Evolutionary conservation across 768 basidiomycete species (phyloP).

Genomic region (Infundibulicybe gibba): DNA sequence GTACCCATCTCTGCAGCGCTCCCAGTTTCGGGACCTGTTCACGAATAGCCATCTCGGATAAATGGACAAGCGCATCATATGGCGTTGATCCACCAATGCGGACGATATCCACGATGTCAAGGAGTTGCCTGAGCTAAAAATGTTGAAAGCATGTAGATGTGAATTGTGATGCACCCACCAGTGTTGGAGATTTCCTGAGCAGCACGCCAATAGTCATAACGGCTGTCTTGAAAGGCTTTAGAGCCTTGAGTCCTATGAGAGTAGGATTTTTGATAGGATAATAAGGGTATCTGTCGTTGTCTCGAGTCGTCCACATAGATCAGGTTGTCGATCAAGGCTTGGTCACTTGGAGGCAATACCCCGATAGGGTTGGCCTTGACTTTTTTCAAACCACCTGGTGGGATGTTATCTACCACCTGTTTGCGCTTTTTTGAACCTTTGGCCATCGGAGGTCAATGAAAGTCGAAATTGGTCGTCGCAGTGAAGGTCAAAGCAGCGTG

Average conservation of each 20-base stretch:
- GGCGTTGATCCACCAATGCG: slow-evolving; percentile 38
- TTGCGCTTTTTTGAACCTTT: slow-evolving; percentile 16
- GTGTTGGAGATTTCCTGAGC: slow-evolving; percentile 26
- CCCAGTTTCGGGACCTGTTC: slow-evolving; percentile 46
- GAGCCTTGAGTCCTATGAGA: slow-evolving; percentile 24
- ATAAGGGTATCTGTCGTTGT: slow-evolving; percentile 31
- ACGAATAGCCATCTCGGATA: slow-evolving; percentile 49
- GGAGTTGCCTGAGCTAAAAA: slow-evolving; percentile 20
- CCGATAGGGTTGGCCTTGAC: slow-evolving; percentile 6
- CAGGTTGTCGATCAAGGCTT: slow-evolving; percentile 23
- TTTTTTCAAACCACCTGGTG: slow-evolving; percentile 9
- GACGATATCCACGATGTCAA: slow-evolving; percentile 34
- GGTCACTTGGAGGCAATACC: background rate
- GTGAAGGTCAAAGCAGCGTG: too few species aligned
- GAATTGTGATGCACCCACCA: slow-evolving; percentile 15
- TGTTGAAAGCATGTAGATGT: background rate
- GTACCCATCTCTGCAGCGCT: slow-evolving; percentile 51
- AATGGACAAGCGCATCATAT: slow-evolving; percentile 47
- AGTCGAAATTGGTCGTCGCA: too few species aligned
- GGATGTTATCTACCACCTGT: slow-evolving; percentile 7
- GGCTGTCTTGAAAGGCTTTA: slow-evolving; percentile 33
- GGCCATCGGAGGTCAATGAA: background rate
- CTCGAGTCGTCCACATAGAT: slow-evolving; percentile 32
- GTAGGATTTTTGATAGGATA: slow-evolving; percentile 25
- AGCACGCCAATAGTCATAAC: slow-evolving; percentile 35